These are phyloP conservation scores for Colletotrichum caudatum DNA, from an alignment of 2,329 filamentous ascomycete species.

Conservation along the genomic window DNA sequence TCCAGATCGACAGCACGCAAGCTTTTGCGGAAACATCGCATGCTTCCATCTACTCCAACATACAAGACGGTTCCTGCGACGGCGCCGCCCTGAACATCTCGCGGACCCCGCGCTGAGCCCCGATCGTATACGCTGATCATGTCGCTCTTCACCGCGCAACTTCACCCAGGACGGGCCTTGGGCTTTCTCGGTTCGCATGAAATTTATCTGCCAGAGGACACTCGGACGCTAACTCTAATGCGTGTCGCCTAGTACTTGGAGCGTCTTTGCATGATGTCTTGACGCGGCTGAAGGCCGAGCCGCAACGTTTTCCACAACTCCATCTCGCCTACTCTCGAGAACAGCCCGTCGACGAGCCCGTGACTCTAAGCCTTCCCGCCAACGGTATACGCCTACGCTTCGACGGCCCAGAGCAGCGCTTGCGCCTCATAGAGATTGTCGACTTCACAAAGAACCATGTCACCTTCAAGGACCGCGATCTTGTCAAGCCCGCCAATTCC, in stretches of 20 bases:
- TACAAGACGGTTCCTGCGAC: conserved; percentile 7
- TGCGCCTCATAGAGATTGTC: conserved; percentile 89
- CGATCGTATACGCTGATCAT: conserved; percentile 46
- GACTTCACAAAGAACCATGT: conserved; percentile 90
- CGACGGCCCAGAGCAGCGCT: conserved; percentile 90
- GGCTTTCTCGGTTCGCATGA: conserved; percentile 65
- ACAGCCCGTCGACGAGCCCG: conserved; percentile 78
- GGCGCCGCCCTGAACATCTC: conserved; percentile 28
- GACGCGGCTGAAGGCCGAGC: conserved; percentile 88
- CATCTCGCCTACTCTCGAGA: conserved; percentile 84
- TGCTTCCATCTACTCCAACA: neutral
- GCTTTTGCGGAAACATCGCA: conserved; percentile 9
- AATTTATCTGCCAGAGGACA: conserved; percentile 30
- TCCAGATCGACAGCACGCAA: conserved; percentile 1
- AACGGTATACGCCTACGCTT: conserved; percentile 94
- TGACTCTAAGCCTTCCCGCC: conserved; percentile 80
- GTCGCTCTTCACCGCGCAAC: conserved; percentile 69
- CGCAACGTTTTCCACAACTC: conserved; percentile 83
- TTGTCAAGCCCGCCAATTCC: conserved; percentile 72
- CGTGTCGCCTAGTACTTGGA: conserved; percentile 75
- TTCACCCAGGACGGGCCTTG: conserved; percentile 74
- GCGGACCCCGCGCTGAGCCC: conserved; percentile 37
- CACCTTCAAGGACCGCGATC: conserved; percentile 82
- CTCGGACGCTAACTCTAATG: conserved; percentile 40
- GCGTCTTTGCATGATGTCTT: conserved; percentile 92